Conservation (phyloP, 164 flowering plant species). For the Amborella trichopoda region DNA sequence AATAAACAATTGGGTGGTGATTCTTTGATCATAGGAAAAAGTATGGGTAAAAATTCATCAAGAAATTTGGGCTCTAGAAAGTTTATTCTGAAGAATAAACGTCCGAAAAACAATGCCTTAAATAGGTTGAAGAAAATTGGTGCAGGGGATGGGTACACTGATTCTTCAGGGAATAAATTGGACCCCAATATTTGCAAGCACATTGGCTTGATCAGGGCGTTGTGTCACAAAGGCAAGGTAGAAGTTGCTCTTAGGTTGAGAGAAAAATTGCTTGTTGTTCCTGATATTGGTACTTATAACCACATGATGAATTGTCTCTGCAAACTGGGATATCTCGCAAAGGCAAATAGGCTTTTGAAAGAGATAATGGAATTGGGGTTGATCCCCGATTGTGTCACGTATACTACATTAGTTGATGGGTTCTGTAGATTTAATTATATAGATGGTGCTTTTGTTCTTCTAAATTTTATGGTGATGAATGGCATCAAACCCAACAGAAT, state of each 20-base stretch:
- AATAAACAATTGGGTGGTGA: no score
- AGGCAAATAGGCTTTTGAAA: constrained; percentile 39
- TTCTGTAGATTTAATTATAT: constrained; percentile 37
- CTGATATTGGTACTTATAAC: constrained; percentile 52
- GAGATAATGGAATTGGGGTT: constrained; percentile 53
- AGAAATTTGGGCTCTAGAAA: no score
- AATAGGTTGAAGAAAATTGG: no score
- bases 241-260: constrained; percentile 46
- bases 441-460: constrained; percentile 45
- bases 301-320: constrained; percentile 53
- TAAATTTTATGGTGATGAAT: constrained; percentile 30
- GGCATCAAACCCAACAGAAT: constrained; percentile 45
- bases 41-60: no score
- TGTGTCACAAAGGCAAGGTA: constrained; percentile 47
- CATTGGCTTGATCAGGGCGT: constrained; percentile 21
- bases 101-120: no score
- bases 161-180: no score
- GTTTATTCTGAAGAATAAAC: no score
- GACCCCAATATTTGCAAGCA: no score
- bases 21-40: no score
- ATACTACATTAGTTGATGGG: constrained; percentile 52
- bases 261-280: constrained; percentile 32
- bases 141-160: no score
- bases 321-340: constrained; percentile 37
- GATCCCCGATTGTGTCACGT: constrained; percentile 49